These are phyloP conservation scores for Phalaenopsis aphrodite DNA, from an alignment of 106 monocot species.

Conservation along the genomic window DNA sequence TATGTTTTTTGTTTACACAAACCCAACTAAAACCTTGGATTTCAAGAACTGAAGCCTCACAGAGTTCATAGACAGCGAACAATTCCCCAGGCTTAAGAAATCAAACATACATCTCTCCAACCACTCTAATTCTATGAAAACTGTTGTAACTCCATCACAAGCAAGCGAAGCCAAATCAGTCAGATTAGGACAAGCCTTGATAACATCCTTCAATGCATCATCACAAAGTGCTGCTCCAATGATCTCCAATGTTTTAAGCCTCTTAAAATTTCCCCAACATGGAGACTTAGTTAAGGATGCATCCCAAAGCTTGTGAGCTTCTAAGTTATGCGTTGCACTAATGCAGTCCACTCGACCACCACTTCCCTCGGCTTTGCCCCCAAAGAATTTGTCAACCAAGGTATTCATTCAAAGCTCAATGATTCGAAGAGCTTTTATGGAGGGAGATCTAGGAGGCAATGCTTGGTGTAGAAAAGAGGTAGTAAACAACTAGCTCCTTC, in stretches of 20 bases:
- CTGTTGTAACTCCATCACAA: slow-evolving; percentile 50
- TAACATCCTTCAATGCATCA: slow-evolving; percentile 24
- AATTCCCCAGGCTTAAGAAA: slow-evolving; percentile 42
- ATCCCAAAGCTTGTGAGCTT: slow-evolving; percentile 78
- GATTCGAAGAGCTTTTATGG: slow-evolving; percentile 28
- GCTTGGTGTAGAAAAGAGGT: slow-evolving; percentile 51
- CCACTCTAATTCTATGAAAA: slow-evolving; percentile 34
- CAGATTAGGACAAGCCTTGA: slow-evolving; percentile 67
- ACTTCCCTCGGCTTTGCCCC: not conserved
- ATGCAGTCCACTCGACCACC: slow-evolving; percentile 40
- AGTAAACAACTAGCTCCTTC: slow-evolving; percentile 74
- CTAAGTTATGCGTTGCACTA: slow-evolving; percentile 28
- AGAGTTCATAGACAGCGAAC: slow-evolving; percentile 32
- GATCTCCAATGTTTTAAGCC: slow-evolving; percentile 51
- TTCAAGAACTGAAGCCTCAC: slow-evolving; percentile 22
- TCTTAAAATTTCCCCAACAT: slow-evolving; percentile 37
- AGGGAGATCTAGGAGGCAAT: slow-evolving; percentile 50
- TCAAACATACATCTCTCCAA: slow-evolving; percentile 81
- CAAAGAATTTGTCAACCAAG: slow-evolving; percentile 16
- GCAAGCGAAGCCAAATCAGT: slow-evolving; percentile 68
- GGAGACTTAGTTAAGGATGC: slow-evolving; percentile 47
- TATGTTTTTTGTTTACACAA: slow-evolving; percentile 32
- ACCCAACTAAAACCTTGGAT: slow-evolving; percentile 78
- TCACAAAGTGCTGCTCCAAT: slow-evolving; percentile 54
- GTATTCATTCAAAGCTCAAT: slow-evolving; percentile 82